Base-by-base conservation (phyloP, 805 yeast species). In the Candida namnaoensis region DNA sequence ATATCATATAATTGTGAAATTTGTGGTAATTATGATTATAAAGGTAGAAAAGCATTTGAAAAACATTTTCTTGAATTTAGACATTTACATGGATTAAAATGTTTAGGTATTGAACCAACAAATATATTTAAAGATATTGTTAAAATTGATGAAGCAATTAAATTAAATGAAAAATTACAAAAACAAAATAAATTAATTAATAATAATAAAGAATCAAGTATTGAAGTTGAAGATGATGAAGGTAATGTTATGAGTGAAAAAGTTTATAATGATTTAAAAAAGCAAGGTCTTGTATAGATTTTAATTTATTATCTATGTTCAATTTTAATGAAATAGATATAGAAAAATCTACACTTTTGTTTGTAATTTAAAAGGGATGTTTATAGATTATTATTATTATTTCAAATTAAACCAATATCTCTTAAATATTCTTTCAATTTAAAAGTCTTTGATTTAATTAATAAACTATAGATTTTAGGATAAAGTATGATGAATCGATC, bases 231-330 rank as follows among this genome's bases (percentile, higher is more conserved):
- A 58, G 98, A 93, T 56, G 82, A 77, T 1, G 88, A 87, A 14
- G 99, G 98, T 10, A 91, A 93, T 56, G 95, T 87, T 13, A 83
- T 91, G 95, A 75, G 83, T 32, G 82, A 80, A 50, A 76, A 78
- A 50, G 90, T 87, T 36, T 91, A 86, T 60, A 71, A 80, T 15
- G 97, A 93, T 49, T 68, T 91, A 57, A 85, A 87, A 62, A 82
- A 77, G 49, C 98, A 91, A 63, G 98, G 97, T 0, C 66, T 91
- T 39, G 51, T 88, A 28, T 88, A 63, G 42, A 14, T 15, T 27
- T 12, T 19, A 12, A 12, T 11, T 11, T 9, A 25, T 25, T 9
- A 32, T 32, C 3, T 19, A 19, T 19, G 19, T 19, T 19, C 3
- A 19, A 19, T 19, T 19, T 19, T 19, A 19, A 19, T 19, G 19